Evolutionary conservation across 176 grass and related monocot genomes (phyloP).

Genomic region (Triticum dicoccoides): DNA sequence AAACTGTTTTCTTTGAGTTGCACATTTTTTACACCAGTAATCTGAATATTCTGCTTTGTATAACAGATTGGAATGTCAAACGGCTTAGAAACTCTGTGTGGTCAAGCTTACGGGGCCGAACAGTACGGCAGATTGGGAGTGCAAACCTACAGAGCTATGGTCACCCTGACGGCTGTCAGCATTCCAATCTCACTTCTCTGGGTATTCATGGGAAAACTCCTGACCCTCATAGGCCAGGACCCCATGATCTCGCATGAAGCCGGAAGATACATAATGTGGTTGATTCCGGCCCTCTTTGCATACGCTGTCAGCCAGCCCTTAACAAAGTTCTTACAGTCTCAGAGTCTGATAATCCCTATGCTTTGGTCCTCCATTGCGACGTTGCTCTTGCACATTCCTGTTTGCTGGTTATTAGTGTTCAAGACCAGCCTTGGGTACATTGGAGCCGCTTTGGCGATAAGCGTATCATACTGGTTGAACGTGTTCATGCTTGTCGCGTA

Average conservation of each 20-base stretch:
- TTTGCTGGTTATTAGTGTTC: slow-evolving; percentile 82
- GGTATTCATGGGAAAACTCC: slow-evolving; percentile 65
- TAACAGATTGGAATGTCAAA: slow-evolving; percentile 88
- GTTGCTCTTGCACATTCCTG: slow-evolving; percentile 65
- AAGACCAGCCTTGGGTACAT: slow-evolving; percentile 56
- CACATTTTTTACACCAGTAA: not conserved
- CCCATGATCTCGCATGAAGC: slow-evolving; percentile 61
- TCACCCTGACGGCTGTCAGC: slow-evolving; percentile 56
- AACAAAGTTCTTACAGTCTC: slow-evolving; percentile 79
- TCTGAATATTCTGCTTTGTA: slow-evolving; percentile 17
- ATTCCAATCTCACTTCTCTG: slow-evolving; percentile 75
- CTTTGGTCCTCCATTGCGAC: slow-evolving; percentile 48
- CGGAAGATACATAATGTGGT: slow-evolving; percentile 67
- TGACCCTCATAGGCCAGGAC: slow-evolving; percentile 70
- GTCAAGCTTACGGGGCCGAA: slow-evolving; percentile 87
- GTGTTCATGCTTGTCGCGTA: slow-evolving; percentile 66
- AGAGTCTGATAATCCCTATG: slow-evolving; percentile 80
- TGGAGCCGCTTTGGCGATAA: slow-evolving; percentile 80
- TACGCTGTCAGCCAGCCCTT: slow-evolving; percentile 62
- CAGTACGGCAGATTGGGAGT: slow-evolving; percentile 60
- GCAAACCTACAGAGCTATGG: slow-evolving; percentile 75
- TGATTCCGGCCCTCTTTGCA: slow-evolving; percentile 82
- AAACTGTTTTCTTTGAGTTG: not conserved
- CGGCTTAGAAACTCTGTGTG: slow-evolving; percentile 79
- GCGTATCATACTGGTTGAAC: slow-evolving; percentile 75